Percentiles rank a stretch among this genome's conserved stretches.
Conservation (phyloP, 441 rosid species). For the Croton laevigatus region DNA sequence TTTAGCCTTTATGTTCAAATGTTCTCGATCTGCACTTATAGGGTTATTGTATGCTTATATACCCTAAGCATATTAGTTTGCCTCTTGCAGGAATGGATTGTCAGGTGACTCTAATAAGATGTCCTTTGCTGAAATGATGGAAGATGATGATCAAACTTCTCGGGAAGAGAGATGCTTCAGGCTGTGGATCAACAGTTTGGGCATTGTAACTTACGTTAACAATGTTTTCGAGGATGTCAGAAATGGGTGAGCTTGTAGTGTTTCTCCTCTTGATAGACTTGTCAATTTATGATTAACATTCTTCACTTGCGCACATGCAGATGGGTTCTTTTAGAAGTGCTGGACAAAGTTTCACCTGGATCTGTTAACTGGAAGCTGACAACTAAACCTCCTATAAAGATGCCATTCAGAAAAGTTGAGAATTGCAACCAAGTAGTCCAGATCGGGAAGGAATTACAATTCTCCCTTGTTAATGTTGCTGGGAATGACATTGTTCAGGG, state of each 20-base stretch:
- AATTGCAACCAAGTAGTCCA: conserved; percentile 85
- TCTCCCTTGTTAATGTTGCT: conserved; percentile 96
- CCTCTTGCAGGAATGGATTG: conserved; percentile 81
- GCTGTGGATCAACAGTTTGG: conserved; percentile 98
- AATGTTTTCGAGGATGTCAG: conserved; percentile 93
- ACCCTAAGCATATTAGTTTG: neutral
- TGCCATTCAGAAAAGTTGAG: conserved; percentile 96
- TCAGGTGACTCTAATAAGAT: conserved; percentile 57
- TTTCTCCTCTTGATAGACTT: conserved; percentile 5
- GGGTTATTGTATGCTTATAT: neutral
- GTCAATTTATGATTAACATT: conserved; percentile 24
- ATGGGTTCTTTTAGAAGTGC: conserved; percentile 92
- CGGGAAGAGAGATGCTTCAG: conserved; percentile 99
- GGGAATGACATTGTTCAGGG: conserved; percentile 97
- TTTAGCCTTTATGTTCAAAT: neutral
- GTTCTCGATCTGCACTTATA: neutral
- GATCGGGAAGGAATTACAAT: conserved; percentile 70
- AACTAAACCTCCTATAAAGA: conserved; percentile 86
- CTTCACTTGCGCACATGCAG: conserved; percentile 37
- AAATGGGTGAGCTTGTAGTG: conserved; percentile 64
- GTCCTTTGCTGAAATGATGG: conserved; percentile 93
- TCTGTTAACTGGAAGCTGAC: conserved; percentile 91
- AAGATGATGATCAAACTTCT: conserved; percentile 90
- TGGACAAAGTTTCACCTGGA: conserved; percentile 75
- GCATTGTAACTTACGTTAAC: conserved; percentile 70